phyloP scores from a whole-genome alignment of 2,329 filamentous ascomycete species.

The Botrytis hyacinthi region DNA sequence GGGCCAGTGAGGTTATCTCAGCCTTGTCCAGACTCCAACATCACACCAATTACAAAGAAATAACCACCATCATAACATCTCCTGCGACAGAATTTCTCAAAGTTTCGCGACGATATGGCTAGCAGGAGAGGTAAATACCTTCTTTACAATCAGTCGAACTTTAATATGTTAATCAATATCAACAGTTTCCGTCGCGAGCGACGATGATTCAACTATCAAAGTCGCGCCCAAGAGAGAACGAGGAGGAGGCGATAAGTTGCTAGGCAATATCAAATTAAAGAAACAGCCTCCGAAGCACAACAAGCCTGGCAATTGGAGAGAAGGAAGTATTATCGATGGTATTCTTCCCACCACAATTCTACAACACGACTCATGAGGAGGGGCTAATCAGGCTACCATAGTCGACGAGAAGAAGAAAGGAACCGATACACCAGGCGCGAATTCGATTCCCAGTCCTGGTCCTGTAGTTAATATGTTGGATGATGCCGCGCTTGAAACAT shows the following conservation, averaged over 20 bases:
- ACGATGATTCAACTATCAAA: constrained; percentile 61
- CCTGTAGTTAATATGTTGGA: constrained; percentile 68
- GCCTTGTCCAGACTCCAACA: constrained; percentile 6
- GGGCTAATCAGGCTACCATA: constrained; percentile 13
- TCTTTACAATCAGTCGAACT: background rate
- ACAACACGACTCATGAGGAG: background rate
- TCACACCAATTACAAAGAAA: constrained; percentile 12
- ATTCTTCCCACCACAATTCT: background rate
- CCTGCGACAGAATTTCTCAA: background rate
- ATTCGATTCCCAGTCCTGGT: constrained; percentile 46
- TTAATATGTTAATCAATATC: background rate
- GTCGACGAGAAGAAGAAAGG: constrained; percentile 56
- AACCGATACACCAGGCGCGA: constrained; percentile 43
- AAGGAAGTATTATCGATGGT: constrained; percentile 62
- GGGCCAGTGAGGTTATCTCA: background rate
- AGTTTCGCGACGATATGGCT: constrained; percentile 10
- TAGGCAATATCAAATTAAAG: constrained; percentile 60
- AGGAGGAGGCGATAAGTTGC: constrained; percentile 41
- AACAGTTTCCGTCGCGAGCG: constrained; percentile 37
- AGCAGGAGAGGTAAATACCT: background rate
- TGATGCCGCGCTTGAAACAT: constrained; percentile 72
- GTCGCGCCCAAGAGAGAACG: constrained; percentile 53
- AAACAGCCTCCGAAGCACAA: constrained; percentile 60
- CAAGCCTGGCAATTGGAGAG: constrained; percentile 70
- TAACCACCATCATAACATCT: background rate